These are phyloP conservation scores for Phytophthora citrophthora DNA, from an alignment of 352 stramenopile species.

Conservation along the genomic window DNA sequence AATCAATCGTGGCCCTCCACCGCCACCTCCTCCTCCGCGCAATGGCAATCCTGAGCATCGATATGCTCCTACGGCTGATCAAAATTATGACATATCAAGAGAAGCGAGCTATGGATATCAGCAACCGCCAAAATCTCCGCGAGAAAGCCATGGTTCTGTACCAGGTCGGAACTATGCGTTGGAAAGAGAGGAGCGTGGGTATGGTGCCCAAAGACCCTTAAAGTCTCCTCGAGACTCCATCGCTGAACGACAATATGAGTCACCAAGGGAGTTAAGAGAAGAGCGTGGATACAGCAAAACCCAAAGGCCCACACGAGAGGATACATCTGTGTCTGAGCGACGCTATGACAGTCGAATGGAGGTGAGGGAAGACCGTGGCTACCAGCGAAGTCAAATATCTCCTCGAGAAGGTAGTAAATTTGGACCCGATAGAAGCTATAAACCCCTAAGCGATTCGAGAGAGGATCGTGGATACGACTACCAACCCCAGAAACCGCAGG, in stretches of 20 bases:
- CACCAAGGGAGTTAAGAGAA: conserved; percentile 17
- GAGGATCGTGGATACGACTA: conserved; percentile 33
- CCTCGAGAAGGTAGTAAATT: conserved; percentile 1
- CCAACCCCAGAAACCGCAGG: conserved; percentile 9
- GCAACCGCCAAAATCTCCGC: conserved; percentile 8
- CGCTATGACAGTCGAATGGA: conserved; percentile 14
- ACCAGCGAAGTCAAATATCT: conserved; percentile 17
- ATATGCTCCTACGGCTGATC: conserved; percentile 14
- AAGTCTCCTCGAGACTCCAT: conserved; percentile 17
- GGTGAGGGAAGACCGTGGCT: conserved; percentile 18
- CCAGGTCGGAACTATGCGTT: conserved; percentile 10
- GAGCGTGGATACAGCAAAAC: conserved; percentile 27
- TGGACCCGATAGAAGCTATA: conserved; percentile 3
- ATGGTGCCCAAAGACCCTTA: conserved; percentile 9
- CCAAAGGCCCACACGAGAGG: conserved; percentile 12
- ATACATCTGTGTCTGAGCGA: conserved; percentile 3
- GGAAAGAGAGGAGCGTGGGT: conserved; percentile 36
- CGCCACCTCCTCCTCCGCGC: conserved; percentile 25
- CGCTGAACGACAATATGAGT: conserved; percentile 17
- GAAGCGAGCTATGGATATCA: conserved; percentile 21
- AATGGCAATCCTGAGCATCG: conserved; percentile 15
- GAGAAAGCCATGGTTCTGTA: conserved; percentile 1
- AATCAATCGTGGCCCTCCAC: conserved; percentile 14
- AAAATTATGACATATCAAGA: conserved; percentile 24
- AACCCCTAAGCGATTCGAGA: conserved; percentile 1